Evolutionary conservation across 2,329 filamentous ascomycete genomes (phyloP), one percentile per base, ranked within the genome.

Genomic region (Aspergillus novofumigatus): DNA sequence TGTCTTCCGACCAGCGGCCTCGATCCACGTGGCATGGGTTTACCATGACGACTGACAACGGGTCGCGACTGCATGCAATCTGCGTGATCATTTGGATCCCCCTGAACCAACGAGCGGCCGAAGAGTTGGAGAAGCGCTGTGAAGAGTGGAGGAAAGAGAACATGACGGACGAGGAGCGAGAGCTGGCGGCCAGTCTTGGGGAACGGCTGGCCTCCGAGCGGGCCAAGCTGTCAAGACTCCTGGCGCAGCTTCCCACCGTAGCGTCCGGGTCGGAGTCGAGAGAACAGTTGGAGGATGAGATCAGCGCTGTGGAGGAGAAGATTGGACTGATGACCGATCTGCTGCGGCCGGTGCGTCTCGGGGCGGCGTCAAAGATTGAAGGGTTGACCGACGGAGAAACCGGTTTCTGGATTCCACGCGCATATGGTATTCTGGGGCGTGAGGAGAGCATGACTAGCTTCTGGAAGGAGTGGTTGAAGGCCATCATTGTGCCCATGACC

Each of bases 11-110:
- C 69, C 91, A 96, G 71, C 84, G 92, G 60, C 94, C 94, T 1
- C 84, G 92, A 60, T 93, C 94, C n/a, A 97, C 92, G 25, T 99
- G 94, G 94, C 94, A 99, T 75, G 94, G 94, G 51, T 99, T 99
- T 70, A 92, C 91, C 60, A 97, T 99, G 94, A 99, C 94, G 2
- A 89, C 89, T 23, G 90, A 90, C 55, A 92, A 97, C 70, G 93
- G 91, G 67, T 89, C 91, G 55, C 96, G 94, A 72, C 81, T 97
- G 21, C 93, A 97, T 69, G 93, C 92, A 35, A 90, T 97, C 57
- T 92, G 90, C 60, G 83, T 97, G 55, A 95, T 92, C 54, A 84
- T 97, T 45, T 99, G 94, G 94, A 90, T 92, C 54, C 92, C 94
- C 0, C 76, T 99, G 54, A 91, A 90, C 60, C 81, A 86, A 10